Evolutionary conservation across 1,139 yeast genomes (phyloP).

Genomic region (Meyerozyma athensensis): DNA sequence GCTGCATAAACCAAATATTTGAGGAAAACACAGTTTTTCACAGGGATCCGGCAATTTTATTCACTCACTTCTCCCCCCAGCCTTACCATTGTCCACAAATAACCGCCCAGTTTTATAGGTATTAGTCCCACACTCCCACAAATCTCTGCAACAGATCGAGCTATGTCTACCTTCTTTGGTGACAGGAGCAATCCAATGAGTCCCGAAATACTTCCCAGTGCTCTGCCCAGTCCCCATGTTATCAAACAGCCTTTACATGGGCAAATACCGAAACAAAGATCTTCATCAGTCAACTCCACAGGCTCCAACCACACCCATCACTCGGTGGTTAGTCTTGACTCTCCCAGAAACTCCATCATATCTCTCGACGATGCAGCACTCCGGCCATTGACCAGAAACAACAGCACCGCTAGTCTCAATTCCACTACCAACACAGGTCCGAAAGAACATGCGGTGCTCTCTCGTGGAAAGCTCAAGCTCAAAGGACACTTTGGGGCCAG

Average conservation of each 20-base stretch:
- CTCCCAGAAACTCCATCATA: constrained; percentile 13
- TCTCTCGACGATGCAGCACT: constrained; percentile 11
- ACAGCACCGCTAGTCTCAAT: constrained; percentile 11
- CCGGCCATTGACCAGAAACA: constrained; percentile 11
- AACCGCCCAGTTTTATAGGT: too few relatives aligned
- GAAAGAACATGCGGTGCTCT: constrained; percentile 2
- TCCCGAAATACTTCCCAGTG: constrained; percentile 1
- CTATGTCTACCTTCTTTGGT: not conserved
- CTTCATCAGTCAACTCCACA: constrained; percentile 12
- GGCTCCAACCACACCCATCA: constrained; percentile 11
- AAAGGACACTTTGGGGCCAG: constrained; percentile 8
- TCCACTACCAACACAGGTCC: constrained; percentile 4
- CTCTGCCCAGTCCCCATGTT: constrained; percentile 6
- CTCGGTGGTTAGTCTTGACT: constrained; percentile 12
- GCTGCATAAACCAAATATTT: too few relatives aligned
- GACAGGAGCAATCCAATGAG: constrained; percentile 3
- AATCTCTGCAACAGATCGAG: not conserved
- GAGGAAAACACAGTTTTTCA: too few relatives aligned
- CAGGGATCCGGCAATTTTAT: too few relatives aligned
- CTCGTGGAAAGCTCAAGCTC: constrained; percentile 5
- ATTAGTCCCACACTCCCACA: too few relatives aligned
- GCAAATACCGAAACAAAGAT: constrained; percentile 11
- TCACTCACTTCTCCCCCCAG: too few relatives aligned
- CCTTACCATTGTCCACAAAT: too few relatives aligned
- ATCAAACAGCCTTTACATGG: constrained; percentile 4